A percentile compares a stretch with the other conserved stretches of the same genome.
Evolutionary conservation across 1,139 yeast species (phyloP).

Genomic region (Saccharomycopsis hybrid): DNA sequence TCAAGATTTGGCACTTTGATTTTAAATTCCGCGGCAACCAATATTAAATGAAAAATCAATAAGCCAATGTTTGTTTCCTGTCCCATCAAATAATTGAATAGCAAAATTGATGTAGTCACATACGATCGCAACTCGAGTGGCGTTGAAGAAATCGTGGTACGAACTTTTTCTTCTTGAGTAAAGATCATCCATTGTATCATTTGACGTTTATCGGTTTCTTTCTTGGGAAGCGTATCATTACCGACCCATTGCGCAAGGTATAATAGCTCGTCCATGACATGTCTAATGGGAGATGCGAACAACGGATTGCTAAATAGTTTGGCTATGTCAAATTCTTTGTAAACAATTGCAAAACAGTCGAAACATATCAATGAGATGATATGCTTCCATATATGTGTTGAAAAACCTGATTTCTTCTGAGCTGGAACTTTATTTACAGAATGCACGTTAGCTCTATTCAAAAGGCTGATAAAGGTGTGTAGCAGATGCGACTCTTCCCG

Average conservation of each 20-base stretch:
- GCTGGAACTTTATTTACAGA: neutral
- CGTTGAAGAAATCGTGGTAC: neutral
- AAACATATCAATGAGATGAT: conserved; percentile 3
- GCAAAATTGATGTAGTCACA: neutral
- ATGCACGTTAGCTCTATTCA: neutral
- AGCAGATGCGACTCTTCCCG: neutral
- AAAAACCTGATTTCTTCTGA: neutral
- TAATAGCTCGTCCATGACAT: conserved; percentile 9
- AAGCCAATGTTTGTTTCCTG: conserved; percentile 1
- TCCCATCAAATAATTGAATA: conserved; percentile 1
- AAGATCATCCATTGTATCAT: neutral
- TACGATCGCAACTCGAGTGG: neutral
- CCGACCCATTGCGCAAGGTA: conserved; percentile 2
- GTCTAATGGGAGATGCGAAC: conserved; percentile 9
- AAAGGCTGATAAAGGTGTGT: neutral
- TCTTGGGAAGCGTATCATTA: neutral
- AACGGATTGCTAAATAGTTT: conserved; percentile 11
- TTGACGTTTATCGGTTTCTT: conserved; percentile 1
- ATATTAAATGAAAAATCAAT: conserved; percentile 6
- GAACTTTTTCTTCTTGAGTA: neutral
- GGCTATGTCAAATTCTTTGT: conserved; percentile 26
- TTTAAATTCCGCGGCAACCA: conserved; percentile 4
- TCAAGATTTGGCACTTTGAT: conserved; percentile 7
- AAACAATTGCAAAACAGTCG: conserved; percentile 18
- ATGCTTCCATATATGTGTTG: conserved; percentile 6